phyloP scores from a whole-genome alignment of 2,329 filamentous ascomycete species.

The Chaetomium sp. region DNA sequence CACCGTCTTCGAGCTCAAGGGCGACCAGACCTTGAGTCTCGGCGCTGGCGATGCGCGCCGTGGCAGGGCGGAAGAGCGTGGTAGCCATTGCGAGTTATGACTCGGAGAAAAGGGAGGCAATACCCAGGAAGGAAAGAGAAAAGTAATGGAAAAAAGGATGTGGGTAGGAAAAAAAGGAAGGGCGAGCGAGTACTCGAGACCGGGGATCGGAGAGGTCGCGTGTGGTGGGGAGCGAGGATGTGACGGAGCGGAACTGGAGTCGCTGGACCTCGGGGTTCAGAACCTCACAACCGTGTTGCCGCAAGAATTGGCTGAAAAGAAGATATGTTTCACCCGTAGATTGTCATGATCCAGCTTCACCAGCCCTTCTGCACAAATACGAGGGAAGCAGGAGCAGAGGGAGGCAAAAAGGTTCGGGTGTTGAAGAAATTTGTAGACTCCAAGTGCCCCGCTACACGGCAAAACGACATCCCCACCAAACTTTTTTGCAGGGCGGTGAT shows the following conservation, averaged over 20 bases:
- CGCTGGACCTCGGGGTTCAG: slow-evolving; percentile 19
- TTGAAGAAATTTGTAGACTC: slow-evolving; percentile 26
- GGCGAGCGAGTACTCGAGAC: background rate
- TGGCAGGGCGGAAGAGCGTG: slow-evolving; percentile 57
- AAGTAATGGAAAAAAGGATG: slow-evolving; percentile 10
- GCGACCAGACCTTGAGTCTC: slow-evolving; percentile 68
- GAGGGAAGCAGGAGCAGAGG: slow-evolving; percentile 21
- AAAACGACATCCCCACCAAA: slow-evolving; percentile 22
- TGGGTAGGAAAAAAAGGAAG: background rate
- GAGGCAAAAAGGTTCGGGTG: slow-evolving; percentile 15
- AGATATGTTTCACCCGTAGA: slow-evolving; percentile 26
- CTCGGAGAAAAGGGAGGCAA: slow-evolving; percentile 1
- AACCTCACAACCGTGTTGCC: background rate
- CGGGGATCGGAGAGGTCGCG: background rate
- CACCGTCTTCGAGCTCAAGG: slow-evolving; percentile 91
- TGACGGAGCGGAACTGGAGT: slow-evolving; percentile 7
- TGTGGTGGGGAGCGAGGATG: background rate
- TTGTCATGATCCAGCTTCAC: slow-evolving; percentile 30
- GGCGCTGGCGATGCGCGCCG: slow-evolving; percentile 57
- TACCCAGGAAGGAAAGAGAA: background rate
- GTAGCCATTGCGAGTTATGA: slow-evolving; percentile 40
- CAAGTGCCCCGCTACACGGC: slow-evolving; percentile 27
- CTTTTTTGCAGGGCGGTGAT: slow-evolving; percentile 24
- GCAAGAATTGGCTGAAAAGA: slow-evolving; percentile 15
- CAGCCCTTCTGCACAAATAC: slow-evolving; percentile 31